Evolutionary conservation across 495 filamentous ascomycete genomes (phyloP).

Genomic region (Trichoderma orchidacearum): DNA sequence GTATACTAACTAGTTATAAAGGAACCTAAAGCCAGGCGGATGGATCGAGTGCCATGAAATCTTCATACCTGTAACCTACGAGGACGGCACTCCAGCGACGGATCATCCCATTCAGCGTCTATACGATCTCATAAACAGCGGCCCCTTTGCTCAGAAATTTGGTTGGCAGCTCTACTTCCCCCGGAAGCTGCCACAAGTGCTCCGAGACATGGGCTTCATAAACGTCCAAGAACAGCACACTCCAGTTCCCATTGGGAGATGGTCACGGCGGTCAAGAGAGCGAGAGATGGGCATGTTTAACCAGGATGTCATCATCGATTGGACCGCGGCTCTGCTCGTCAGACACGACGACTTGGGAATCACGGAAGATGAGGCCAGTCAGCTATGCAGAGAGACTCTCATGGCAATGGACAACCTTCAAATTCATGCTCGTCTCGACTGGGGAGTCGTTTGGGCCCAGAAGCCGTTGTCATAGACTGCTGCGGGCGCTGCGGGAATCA

Average conservation of each 20-base stretch:
- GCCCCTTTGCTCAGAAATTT: constrained; percentile 19
- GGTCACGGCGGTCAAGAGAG: constrained; percentile 41
- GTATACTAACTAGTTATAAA: constrained; percentile 9
- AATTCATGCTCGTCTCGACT: constrained; percentile 27
- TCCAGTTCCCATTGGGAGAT: constrained; percentile 47
- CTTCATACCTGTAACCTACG: constrained; percentile 32
- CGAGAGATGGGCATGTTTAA: constrained; percentile 42
- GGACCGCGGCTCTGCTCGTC: constrained; percentile 37
- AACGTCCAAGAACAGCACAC: constrained; percentile 37
- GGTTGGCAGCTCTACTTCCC: constrained; percentile 28
- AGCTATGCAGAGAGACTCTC: constrained; percentile 14
- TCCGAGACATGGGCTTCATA: constrained; percentile 33
- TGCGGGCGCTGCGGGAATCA: too few relatives aligned
- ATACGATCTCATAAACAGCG: constrained; percentile 14
- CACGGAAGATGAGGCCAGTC: constrained; percentile 26
- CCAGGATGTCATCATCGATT: constrained; percentile 37
- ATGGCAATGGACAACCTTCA: constrained; percentile 15
- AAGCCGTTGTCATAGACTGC: constrained; percentile 18
- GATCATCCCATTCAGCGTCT: constrained; percentile 30
- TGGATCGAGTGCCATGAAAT: constrained; percentile 48
- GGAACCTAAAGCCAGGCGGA: constrained; percentile 48
- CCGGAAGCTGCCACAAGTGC: constrained; percentile 21
- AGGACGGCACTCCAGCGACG: constrained; percentile 34
- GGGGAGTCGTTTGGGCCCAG: constrained; percentile 29
- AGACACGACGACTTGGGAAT: constrained; percentile 28